Conservation (phyloP, 2,329 filamentous ascomycete species). For the Leptoxyphium fumago region DNA sequence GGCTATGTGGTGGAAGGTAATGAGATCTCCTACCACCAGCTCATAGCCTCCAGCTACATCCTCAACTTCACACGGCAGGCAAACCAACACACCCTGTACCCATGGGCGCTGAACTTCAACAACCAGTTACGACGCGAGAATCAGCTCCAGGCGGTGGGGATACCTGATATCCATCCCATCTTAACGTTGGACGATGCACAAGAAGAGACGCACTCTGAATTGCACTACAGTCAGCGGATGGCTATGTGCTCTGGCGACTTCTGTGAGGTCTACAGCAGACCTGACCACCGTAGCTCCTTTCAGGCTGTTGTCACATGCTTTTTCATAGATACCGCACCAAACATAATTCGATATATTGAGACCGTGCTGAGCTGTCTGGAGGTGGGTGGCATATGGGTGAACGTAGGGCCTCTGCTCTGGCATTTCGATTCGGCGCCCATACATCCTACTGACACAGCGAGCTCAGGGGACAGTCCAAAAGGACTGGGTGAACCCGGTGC, state of each 20-base stretch:
- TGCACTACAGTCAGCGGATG: slow-evolving; percentile 50
- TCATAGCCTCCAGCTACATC: slow-evolving; percentile 69
- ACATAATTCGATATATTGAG: slow-evolving; percentile 78
- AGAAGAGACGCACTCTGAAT: slow-evolving; percentile 8
- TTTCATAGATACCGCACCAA: slow-evolving; percentile 94
- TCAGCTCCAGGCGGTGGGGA: slow-evolving; percentile 56
- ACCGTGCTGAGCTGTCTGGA: slow-evolving; percentile 65
- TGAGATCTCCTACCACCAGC: slow-evolving; percentile 88
- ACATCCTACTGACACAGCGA: slow-evolving; percentile 10
- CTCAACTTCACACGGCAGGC: slow-evolving; percentile 50
- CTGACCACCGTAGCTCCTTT: slow-evolving; percentile 47
- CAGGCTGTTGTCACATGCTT: slow-evolving; percentile 83
- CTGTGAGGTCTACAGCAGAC: slow-evolving; percentile 62
- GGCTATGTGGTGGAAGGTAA: slow-evolving; percentile 77
- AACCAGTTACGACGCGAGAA: slow-evolving; percentile 62
- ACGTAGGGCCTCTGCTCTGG: slow-evolving; percentile 84
- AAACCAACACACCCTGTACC: slow-evolving; percentile 58
- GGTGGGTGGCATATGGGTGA: slow-evolving; percentile 68
- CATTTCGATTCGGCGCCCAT: slow-evolving; percentile 70
- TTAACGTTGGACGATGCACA: slow-evolving; percentile 19
- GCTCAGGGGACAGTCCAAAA: slow-evolving; percentile 4
- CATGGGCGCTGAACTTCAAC: slow-evolving; percentile 77
- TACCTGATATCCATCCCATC: slow-evolving; percentile 57
- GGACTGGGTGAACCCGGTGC: slow-evolving; percentile 81
- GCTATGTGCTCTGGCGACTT: slow-evolving; percentile 91